Conservation (phyloP, 169 alveolate species). For the Plasmodium inui region DNA sequence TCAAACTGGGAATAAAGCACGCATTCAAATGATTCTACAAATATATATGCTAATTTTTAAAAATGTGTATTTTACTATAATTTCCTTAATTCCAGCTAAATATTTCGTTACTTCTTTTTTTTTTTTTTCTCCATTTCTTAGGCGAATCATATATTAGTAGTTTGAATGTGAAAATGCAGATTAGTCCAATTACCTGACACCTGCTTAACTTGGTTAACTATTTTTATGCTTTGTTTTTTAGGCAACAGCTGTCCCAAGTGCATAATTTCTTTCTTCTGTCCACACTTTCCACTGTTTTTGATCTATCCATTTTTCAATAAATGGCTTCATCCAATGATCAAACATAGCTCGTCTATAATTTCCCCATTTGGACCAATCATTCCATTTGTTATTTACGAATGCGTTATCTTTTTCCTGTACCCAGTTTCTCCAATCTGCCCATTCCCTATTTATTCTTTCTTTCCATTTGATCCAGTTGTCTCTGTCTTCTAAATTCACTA, state of each 20-base stretch:
- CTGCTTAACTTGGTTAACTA: background rate
- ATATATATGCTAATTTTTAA: background rate
- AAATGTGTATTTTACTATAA: background rate
- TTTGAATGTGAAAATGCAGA: background rate
- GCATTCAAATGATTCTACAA: background rate
- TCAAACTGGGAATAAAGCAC: background rate
- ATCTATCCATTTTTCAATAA: background rate
- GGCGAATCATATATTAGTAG: background rate
- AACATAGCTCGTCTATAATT: background rate
- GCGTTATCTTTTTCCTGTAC: background rate
- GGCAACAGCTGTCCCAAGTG: background rate
- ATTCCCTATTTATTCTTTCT: slow-evolving; percentile 1
- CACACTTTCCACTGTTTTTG: slow-evolving; percentile 17
- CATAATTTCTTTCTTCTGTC: slow-evolving; percentile 8
- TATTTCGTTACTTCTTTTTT: background rate
- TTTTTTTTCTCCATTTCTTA: background rate
- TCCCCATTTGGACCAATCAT: slow-evolving; percentile 1
- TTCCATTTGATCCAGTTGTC: slow-evolving; percentile 11
- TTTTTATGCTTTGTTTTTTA: background rate
- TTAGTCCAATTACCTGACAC: background rate
- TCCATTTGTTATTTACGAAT: slow-evolving; percentile 10
- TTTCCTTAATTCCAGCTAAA: background rate
- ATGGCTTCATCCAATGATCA: slow-evolving; percentile 7
- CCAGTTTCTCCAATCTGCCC: slow-evolving; percentile 9
- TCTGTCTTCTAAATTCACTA: background rate